Evolutionary conservation across 257 asterid genomes (phyloP).

Genomic region (Primulina tabacum): DNA sequence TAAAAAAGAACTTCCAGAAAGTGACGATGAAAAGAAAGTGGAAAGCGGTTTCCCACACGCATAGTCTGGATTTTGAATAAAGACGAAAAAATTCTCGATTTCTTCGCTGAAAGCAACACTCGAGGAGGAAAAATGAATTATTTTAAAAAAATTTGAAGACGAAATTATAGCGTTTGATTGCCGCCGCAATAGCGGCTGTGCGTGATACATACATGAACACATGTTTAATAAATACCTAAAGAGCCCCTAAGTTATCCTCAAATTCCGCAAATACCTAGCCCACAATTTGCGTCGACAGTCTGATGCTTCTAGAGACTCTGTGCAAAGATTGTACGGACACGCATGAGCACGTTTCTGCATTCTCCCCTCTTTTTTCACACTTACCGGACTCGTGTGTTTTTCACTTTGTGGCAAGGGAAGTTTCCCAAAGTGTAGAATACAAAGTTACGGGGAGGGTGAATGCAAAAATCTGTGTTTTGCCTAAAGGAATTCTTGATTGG

Average conservation of each 20-base stretch:
- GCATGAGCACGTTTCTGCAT: constrained; percentile 27
- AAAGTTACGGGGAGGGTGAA: too few relatives aligned
- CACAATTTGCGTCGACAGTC: constrained; percentile 26
- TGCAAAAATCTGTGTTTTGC: too few relatives aligned
- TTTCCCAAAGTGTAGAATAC: too few relatives aligned
- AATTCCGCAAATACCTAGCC: constrained; percentile 29
- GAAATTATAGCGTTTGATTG: constrained; percentile 43
- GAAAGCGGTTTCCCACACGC: too few relatives aligned
- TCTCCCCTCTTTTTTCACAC: neutral
- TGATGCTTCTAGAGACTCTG: constrained; percentile 29
- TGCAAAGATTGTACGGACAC: constrained; percentile 36
- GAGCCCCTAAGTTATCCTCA: constrained; percentile 28
- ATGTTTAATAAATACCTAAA: constrained; percentile 31
- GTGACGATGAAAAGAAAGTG: too few relatives aligned
- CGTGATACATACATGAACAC: constrained; percentile 10
- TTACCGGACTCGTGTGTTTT: too few relatives aligned
- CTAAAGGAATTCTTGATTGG: neutral
- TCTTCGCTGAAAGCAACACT: too few relatives aligned
- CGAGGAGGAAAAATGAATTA: too few relatives aligned
- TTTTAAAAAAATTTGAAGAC: neutral
- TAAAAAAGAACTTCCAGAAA: too few relatives aligned
- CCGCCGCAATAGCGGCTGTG: constrained; percentile 74
- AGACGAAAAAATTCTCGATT: too few relatives aligned
- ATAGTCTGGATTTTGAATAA: too few relatives aligned
- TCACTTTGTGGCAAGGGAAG: too few relatives aligned